Conservation (phyloP, 2,329 filamentous ascomycete genomes). For the Ceratocystis harringtonii region DNA sequence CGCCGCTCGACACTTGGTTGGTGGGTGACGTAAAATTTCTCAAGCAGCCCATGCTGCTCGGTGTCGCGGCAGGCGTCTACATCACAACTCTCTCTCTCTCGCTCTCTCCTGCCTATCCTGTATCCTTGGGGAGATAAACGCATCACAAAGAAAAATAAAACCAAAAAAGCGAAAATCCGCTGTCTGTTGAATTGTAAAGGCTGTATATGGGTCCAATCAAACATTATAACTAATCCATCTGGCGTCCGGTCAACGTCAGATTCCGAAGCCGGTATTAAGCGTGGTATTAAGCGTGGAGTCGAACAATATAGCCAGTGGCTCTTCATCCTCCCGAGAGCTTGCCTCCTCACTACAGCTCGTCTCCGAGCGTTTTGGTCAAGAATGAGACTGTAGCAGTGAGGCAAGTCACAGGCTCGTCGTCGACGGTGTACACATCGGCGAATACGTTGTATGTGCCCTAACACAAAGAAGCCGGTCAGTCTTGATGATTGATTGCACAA, state of each 20-base stretch:
- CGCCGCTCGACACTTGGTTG: too few species aligned
- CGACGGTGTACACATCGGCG: constrained; percentile 66
- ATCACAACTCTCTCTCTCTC: too few species aligned
- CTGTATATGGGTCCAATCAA: neutral
- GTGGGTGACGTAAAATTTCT: too few species aligned
- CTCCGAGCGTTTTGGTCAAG: constrained; percentile 27
- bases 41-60: too few species aligned
- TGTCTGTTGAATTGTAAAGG: neutral
- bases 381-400: constrained; percentile 62
- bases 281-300: neutral
- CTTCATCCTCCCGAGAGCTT: neutral
- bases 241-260: neutral
- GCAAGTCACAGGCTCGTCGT: constrained; percentile 69
- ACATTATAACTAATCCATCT: neutral
- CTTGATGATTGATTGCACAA: neutral
- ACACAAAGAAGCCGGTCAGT: neutral
- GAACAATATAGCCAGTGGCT: neutral
- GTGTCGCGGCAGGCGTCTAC: too few species aligned
- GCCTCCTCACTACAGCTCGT: constrained; percentile 27
- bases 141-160: neutral
- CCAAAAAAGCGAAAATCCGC: neutral
- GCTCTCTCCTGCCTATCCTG: too few species aligned
- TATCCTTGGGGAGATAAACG: too few species aligned
- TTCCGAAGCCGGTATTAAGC: neutral
- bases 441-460: constrained; percentile 82